Conservation (phyloP, 1,284 basidiomycete species). For the Phellopilus nigrolimitatus region DNA sequence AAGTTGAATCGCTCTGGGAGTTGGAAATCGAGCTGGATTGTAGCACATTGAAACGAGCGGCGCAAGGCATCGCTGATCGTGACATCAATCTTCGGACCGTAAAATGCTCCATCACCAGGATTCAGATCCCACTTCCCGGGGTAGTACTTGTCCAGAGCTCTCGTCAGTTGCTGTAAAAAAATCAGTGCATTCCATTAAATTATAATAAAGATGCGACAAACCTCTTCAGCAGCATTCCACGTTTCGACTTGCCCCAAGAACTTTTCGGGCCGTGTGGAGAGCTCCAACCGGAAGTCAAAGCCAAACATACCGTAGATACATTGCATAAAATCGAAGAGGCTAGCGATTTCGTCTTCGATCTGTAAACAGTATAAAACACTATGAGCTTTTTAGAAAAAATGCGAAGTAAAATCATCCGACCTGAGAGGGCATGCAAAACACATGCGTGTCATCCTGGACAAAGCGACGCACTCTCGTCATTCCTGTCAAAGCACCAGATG, state of each 20-base stretch:
- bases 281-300: constrained; percentile 92
- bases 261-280: constrained; percentile 96
- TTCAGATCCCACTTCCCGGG: constrained; percentile 93
- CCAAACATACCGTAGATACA: constrained; percentile 95
- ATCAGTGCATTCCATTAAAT: constrained; percentile 5
- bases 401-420: constrained; percentile 32
- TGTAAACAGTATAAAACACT: constrained; percentile 29
- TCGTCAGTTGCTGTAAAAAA: constrained; percentile 66
- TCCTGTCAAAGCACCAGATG: constrained; percentile 90
- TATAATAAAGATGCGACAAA: constrained; percentile 31
- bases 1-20: constrained; percentile 97
- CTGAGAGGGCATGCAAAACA: constrained; percentile 96
- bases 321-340: constrained; percentile 93
- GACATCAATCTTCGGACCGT: constrained; percentile 98
- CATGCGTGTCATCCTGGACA: constrained; percentile 95
- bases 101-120: constrained; percentile 96
- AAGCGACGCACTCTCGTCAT: constrained; percentile 93
- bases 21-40: constrained; percentile 99
- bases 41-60: constrained; percentile 96
- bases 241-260: constrained; percentile 87
- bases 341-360: constrained; percentile 85
- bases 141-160: constrained; percentile 83
- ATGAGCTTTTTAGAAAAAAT: not conserved
- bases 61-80: constrained; percentile 91
- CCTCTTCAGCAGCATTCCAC: constrained; percentile 85